phyloP scores from a whole-genome alignment of 1,284 basidiomycete genomes.

The Ustilago cynodontis region DNA sequence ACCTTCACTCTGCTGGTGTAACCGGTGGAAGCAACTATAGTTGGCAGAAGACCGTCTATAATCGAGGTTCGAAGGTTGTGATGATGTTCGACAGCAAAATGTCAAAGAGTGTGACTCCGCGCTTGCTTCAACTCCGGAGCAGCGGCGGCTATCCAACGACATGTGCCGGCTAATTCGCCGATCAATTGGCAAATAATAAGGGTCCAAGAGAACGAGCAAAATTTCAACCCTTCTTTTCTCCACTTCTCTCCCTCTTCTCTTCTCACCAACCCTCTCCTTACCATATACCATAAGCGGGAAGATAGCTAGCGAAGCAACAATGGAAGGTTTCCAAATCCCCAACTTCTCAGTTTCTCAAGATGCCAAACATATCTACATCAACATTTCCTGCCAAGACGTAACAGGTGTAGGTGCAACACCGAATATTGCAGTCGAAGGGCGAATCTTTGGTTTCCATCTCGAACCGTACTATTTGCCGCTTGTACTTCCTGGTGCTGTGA shows the following conservation, averaged over 20 bases:
- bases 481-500: slow-evolving; percentile 30
- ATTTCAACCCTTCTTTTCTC: neutral
- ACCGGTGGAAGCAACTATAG: too few relatives aligned
- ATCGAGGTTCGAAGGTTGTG: too few relatives aligned
- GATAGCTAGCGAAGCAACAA: too few relatives aligned
- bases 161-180: slow-evolving; percentile 14
- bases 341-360: slow-evolving; percentile 27
- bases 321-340: slow-evolving; percentile 43
- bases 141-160: neutral
- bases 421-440: slow-evolving; percentile 35
- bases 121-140: too few relatives aligned
- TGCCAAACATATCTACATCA: slow-evolving; percentile 25
- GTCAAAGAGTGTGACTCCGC: too few relatives aligned
- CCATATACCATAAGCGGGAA: too few relatives aligned
- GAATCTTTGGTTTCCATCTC: slow-evolving; percentile 48
- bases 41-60: too few relatives aligned
- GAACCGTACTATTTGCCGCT: slow-evolving; percentile 44
- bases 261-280: neutral
- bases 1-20: too few relatives aligned
- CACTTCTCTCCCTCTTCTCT: neutral
- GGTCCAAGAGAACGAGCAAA: slow-evolving; percentile 10
- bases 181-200: neutral
- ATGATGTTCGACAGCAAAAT: neutral
- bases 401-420: neutral
- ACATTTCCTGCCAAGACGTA: slow-evolving; percentile 4